These are phyloP conservation scores for Starmerella bombi DNA, from an alignment of 805 yeast species.

Conservation along the genomic window DNA sequence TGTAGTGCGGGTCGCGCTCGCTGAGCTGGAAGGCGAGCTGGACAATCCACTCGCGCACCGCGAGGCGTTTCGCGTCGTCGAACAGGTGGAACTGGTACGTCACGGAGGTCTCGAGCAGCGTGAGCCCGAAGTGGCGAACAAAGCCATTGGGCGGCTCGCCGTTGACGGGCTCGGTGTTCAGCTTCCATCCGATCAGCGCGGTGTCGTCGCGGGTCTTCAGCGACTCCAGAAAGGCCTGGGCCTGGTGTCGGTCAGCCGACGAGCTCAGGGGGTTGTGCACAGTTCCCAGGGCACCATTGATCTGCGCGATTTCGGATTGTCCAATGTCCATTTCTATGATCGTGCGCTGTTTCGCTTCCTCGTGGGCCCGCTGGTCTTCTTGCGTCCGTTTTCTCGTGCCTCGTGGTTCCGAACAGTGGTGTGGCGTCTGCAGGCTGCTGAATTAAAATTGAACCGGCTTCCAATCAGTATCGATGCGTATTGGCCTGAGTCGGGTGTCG, in stretches of 20 bases:
- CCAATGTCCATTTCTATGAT: constrained; percentile 5
- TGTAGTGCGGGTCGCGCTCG: constrained; percentile 69
- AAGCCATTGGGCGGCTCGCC: constrained; percentile 34
- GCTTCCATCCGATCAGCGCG: constrained; percentile 84
- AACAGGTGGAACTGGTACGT: constrained; percentile 41
- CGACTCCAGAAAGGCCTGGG: constrained; percentile 56
- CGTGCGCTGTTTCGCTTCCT: too few species aligned
- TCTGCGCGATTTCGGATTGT: constrained; percentile 23
- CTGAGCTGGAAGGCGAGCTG: constrained; percentile 54
- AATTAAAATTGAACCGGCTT: too few species aligned
- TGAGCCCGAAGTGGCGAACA: constrained; percentile 82
- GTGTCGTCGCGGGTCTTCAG: constrained; percentile 69
- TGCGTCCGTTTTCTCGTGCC: too few species aligned
- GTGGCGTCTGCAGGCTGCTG: too few species aligned
- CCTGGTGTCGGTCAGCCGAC: constrained; percentile 34
- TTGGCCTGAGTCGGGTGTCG: too few species aligned
- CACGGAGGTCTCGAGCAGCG: constrained; percentile 63
- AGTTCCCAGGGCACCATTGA: constrained; percentile 57
- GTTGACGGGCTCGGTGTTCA: constrained; percentile 25
- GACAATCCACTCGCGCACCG: constrained; percentile 73
- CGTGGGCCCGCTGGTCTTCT: too few species aligned
- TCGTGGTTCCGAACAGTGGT: too few species aligned
- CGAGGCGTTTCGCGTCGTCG: constrained; percentile 44
- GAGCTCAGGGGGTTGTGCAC: constrained; percentile 27
- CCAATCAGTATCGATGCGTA: too few species aligned